Evolutionary conservation across 2,329 filamentous ascomycete genomes (phyloP).

Genomic region (Colletotrichum caudatum): DNA sequence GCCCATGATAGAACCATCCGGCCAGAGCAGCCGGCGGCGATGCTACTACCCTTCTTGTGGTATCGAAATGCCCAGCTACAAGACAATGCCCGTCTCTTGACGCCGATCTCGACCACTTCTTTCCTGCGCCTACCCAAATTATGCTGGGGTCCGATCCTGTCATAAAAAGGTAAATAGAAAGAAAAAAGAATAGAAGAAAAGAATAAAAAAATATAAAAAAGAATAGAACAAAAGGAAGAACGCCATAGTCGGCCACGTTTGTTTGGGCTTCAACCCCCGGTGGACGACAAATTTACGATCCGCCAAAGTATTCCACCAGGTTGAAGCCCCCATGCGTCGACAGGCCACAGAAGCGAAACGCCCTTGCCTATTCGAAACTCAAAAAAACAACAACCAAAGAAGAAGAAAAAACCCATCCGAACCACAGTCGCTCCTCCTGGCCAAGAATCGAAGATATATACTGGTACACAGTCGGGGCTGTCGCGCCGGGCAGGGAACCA

Average conservation of each 20-base stretch:
- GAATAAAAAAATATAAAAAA: background rate
- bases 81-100: constrained; percentile 46
- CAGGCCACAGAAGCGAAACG: constrained; percentile 26
- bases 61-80: constrained; percentile 40
- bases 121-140: constrained; percentile 67
- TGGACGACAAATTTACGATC: background rate
- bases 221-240: background rate
- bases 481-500: constrained; percentile 9
- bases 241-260: constrained; percentile 14
- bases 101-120: constrained; percentile 60
- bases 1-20: constrained; percentile 32
- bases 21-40: constrained; percentile 38
- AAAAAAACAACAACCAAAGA: no score
- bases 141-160: constrained; percentile 32
- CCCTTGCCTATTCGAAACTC: constrained; percentile 16
- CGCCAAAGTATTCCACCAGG: background rate
- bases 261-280: background rate
- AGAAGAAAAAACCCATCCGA: constrained; percentile 8
- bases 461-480: constrained; percentile 31
- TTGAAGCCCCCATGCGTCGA: background rate
- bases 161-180: constrained; percentile 32
- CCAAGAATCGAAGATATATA: constrained; percentile 32
- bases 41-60: constrained; percentile 42
- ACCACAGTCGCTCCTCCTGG: constrained; percentile 34
- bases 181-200: background rate